Percentiles rank a stretch among this genome's conserved stretches.
These are phyloP conservation scores for Skeletonema grethae DNA, from an alignment of 108 stramenopile species.

Conservation along the genomic window DNA sequence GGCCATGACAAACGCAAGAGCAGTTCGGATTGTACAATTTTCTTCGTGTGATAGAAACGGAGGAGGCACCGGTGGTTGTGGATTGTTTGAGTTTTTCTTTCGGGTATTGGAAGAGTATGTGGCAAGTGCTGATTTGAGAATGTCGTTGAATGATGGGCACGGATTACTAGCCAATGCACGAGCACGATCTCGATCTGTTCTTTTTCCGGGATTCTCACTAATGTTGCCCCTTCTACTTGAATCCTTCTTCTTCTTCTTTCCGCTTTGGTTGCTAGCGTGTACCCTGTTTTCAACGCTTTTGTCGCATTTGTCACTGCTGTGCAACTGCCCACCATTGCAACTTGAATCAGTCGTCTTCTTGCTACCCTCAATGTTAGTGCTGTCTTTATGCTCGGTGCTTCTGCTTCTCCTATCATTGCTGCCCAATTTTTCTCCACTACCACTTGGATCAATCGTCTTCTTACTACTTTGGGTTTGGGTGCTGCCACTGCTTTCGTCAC, in stretches of 20 bases:
- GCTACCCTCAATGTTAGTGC: no score
- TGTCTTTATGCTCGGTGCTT: no score
- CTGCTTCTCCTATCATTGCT: no score
- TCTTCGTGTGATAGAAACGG: conserved; percentile 46
- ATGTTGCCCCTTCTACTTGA: neutral
- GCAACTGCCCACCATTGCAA: neutral
- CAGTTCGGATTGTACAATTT: conserved; percentile 40
- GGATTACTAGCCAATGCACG: neutral
- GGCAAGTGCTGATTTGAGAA: conserved; percentile 19
- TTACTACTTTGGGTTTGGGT: neutral
- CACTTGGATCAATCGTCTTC: neutral
- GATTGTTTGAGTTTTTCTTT: conserved; percentile 10
- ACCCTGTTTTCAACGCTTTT: neutral
- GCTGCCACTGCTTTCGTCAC: neutral
- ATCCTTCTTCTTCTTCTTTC: neutral
- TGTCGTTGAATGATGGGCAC: conserved; percentile 27
- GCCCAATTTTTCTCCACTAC: neutral
- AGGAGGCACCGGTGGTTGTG: conserved; percentile 33
- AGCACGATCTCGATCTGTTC: neutral
- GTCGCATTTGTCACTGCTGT: neutral
- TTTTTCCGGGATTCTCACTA: neutral
- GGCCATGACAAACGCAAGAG: conserved; percentile 41
- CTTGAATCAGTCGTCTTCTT: no score
- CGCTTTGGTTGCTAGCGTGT: neutral
- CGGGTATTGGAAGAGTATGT: conserved; percentile 12